phyloP scores from a whole-genome alignment of 106 monocot genomes.

The Chionographis japonica region DNA sequence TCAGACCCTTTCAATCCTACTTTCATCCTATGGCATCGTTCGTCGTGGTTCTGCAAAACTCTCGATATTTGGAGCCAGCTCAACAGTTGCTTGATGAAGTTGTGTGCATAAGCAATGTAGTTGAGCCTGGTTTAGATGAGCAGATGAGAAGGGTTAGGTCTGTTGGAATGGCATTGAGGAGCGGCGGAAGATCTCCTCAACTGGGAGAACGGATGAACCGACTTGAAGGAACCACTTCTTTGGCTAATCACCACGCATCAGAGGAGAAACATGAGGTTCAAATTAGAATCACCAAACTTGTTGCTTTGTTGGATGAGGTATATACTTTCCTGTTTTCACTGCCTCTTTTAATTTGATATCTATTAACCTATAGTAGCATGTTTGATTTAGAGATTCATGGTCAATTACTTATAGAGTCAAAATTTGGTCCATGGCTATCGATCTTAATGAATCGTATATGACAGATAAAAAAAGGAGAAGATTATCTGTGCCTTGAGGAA shows the following conservation, averaged over 20 bases:
- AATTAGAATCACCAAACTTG: conserved; percentile 28
- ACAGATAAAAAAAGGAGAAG: no score
- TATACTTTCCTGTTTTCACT: not conserved
- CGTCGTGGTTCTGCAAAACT: conserved; percentile 19
- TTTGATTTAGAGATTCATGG: no score
- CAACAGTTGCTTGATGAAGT: conserved; percentile 55
- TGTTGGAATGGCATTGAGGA: not conserved
- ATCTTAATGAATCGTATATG: no score
- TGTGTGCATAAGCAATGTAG: conserved; percentile 43
- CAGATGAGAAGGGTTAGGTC: not conserved
- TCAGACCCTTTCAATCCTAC: not conserved
- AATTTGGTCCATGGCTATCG: no score
- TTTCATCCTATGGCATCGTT: not conserved
- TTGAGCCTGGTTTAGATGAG: conserved; percentile 7
- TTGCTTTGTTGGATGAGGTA: conserved; percentile 54
- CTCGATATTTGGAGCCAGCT: conserved; percentile 39
- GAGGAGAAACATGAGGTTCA: conserved; percentile 20
- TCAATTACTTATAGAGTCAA: no score
- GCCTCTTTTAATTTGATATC: not conserved
- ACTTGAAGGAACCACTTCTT: not conserved
- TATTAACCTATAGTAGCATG: not conserved
- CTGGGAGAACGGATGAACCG: not conserved
- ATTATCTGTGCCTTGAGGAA: no score
- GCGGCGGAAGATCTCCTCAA: conserved; percentile 7
- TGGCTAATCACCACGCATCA: not conserved